Evolutionary conservation across 495 filamentous ascomycete genomes (phyloP).

Genomic region (Trichoderma erinaceum): DNA sequence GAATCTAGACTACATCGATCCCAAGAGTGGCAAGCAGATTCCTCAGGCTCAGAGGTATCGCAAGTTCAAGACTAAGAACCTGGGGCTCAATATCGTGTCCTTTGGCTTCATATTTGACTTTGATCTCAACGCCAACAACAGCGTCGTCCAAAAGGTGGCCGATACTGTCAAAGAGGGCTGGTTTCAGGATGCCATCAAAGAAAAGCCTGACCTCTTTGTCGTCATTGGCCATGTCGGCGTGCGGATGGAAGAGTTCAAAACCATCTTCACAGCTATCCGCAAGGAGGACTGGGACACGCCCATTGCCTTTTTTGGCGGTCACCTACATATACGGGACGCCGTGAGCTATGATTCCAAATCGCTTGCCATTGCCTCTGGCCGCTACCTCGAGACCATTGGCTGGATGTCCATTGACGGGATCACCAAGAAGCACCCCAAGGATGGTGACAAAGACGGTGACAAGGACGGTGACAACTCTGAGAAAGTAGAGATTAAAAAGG

Average conservation of each 20-base stretch:
- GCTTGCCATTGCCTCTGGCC: slow-evolving; percentile 78
- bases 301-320: slow-evolving; percentile 91
- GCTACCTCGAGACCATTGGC: slow-evolving; percentile 97
- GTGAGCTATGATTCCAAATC: slow-evolving; percentile 73
- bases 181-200: slow-evolving; percentile 82
- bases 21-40: slow-evolving; percentile 57
- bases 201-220: slow-evolving; percentile 83
- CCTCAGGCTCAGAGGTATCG: slow-evolving; percentile 76
- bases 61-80: slow-evolving; percentile 85
- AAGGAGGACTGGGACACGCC: slow-evolving; percentile 69
- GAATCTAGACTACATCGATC: slow-evolving; percentile 83
- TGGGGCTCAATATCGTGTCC: slow-evolving; percentile 73
- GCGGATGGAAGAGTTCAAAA: slow-evolving; percentile 67
- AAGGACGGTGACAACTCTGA: slow-evolving; percentile 13
- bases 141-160: slow-evolving; percentile 69
- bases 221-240: slow-evolving; percentile 83
- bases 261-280: slow-evolving; percentile 74
- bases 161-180: slow-evolving; percentile 75
- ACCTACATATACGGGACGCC: slow-evolving; percentile 85
- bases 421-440: slow-evolving; percentile 28
- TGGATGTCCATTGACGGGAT: slow-evolving; percentile 84
- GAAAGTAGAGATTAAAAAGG: slow-evolving; percentile 30
- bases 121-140: slow-evolving; percentile 80
- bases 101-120: slow-evolving; percentile 97
- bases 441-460: slow-evolving; percentile 18